A percentile compares a stretch with the other conserved stretches of the same genome.
Evolutionary conservation across 2,329 filamentous ascomycete genomes (phyloP).

Genomic region (Claviceps maximensis): DNA sequence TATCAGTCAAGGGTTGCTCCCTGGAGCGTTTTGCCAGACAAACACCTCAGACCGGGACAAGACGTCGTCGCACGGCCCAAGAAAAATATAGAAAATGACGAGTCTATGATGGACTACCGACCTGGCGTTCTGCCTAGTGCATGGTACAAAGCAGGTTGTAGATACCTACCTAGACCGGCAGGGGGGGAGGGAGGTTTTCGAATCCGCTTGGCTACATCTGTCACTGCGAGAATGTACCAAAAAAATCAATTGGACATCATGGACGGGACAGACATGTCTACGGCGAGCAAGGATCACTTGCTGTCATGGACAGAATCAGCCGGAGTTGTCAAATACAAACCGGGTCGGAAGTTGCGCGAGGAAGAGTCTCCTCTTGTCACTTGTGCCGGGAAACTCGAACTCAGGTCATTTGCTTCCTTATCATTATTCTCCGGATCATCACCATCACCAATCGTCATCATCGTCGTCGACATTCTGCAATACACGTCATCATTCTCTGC

Average conservation of each 20-base stretch:
- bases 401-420: neutral
- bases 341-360: neutral
- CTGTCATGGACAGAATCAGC: neutral
- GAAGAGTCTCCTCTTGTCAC: neutral
- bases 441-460: neutral
- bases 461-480: neutral
- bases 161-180: neutral
- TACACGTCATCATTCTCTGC: neutral
- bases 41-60: neutral
- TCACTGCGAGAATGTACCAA: neutral
- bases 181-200: neutral
- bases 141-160: neutral
- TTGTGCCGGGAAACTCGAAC: neutral
- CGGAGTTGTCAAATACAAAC: neutral
- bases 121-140: neutral
- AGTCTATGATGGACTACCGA: neutral
- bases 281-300: neutral
- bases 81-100: neutral
- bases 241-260: neutral
- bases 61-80: neutral
- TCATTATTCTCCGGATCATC: neutral
- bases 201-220: neutral
- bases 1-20: neutral
- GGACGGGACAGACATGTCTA: neutral
- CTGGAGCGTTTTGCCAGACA: neutral